Evolutionary conservation across 2,329 filamentous ascomycete species (phyloP).

Genomic region (Rugonectria rugulosa): DNA sequence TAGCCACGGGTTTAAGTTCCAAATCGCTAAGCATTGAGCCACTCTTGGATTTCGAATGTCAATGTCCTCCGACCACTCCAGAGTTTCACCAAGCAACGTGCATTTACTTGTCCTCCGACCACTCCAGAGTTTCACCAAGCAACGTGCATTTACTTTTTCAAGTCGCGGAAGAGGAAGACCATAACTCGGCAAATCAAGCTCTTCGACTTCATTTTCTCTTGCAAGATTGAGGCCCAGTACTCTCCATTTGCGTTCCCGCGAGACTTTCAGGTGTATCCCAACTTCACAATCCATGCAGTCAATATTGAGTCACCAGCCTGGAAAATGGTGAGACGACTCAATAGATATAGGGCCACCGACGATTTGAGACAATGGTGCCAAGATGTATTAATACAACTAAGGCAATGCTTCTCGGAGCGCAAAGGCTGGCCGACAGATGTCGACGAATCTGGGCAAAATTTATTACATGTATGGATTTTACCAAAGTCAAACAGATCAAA

Average conservation of each 20-base stretch:
- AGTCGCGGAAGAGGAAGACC: background rate
- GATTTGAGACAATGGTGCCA: too few relatives aligned
- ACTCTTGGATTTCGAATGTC: background rate
- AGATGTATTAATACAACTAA: too few relatives aligned
- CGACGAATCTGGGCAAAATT: too few relatives aligned
- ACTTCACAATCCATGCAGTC: background rate
- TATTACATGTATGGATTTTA: too few relatives aligned
- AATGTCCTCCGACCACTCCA: background rate
- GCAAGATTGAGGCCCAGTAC: background rate
- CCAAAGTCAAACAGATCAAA: too few relatives aligned
- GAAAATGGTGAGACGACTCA: too few relatives aligned
- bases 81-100: background rate
- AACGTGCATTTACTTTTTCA: background rate
- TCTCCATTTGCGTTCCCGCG: background rate
- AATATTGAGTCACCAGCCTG: too few relatives aligned
- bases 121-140: background rate
- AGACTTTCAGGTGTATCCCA: background rate
- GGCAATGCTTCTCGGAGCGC: too few relatives aligned
- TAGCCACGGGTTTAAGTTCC: too few relatives aligned
- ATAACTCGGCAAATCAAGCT: background rate
- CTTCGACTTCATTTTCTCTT: background rate
- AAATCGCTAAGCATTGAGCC: background rate
- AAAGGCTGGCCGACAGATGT: too few relatives aligned
- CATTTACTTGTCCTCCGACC: background rate
- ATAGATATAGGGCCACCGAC: too few relatives aligned